Conservation (phyloP, 108 stramenopile species). For the Bacterosira constricta region DNA sequence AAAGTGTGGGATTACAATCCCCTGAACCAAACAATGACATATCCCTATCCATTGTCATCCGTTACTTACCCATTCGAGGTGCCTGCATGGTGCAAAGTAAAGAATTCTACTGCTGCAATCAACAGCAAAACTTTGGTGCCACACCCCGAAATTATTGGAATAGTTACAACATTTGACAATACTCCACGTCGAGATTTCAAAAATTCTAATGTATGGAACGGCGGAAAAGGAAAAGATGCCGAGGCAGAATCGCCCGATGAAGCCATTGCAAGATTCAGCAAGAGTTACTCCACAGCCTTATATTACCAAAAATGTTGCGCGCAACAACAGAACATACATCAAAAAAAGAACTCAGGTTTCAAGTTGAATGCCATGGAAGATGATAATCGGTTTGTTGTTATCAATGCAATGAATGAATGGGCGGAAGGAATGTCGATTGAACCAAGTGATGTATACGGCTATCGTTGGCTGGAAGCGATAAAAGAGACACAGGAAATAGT, state of each 20-base stretch:
- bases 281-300: conserved; percentile 42
- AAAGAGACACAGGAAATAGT: conserved; percentile 32
- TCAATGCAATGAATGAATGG: conserved; percentile 81
- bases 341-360: no score
- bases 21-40: conserved; percentile 50
- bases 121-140: no score
- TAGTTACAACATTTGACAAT: conserved; percentile 72
- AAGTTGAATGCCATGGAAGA: no score
- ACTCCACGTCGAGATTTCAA: conserved; percentile 66
- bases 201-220: conserved; percentile 39
- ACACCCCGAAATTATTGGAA: conserved; percentile 55
- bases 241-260: conserved; percentile 19
- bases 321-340: conserved; percentile 11
- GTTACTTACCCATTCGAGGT: conserved; percentile 20
- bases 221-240: no score
- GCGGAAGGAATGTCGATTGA: conserved; percentile 78
- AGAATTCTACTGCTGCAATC: background rate
- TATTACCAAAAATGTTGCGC: conserved; percentile 62
- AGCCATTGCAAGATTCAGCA: conserved; percentile 44
- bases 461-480: conserved; percentile 52
- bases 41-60: conserved; percentile 59
- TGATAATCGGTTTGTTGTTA: conserved; percentile 53
- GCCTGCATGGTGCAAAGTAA: conserved; percentile 54
- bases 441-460: conserved; percentile 61
- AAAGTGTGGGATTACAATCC: background rate